These are phyloP conservation scores for Artemisia annua DNA, from an alignment of 129 eudicot genomes.

Conservation along the genomic window DNA sequence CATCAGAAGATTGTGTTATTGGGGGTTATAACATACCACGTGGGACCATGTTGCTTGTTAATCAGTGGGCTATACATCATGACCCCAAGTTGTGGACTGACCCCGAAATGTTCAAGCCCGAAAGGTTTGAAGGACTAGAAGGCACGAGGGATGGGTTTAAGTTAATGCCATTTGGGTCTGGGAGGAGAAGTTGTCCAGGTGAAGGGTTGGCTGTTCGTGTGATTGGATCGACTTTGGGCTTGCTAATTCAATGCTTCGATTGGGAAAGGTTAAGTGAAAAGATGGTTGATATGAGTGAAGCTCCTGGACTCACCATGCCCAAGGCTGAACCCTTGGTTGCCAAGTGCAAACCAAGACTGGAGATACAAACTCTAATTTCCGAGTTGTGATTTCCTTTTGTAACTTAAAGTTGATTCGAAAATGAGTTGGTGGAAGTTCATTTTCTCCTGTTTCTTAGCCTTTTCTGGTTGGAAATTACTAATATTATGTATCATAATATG, in stretches of 20 bases:
- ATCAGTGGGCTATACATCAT: slow-evolving; percentile 52
- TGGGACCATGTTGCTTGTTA: slow-evolving; percentile 42
- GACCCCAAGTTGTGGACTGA: slow-evolving; percentile 41
- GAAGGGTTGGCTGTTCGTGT: slow-evolving; percentile 41
- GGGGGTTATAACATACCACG: slow-evolving; percentile 42
- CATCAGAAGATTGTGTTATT: slow-evolving; percentile 38
- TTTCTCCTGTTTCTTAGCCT: not conserved
- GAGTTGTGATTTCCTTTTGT: slow-evolving; percentile 1
- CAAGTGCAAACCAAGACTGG: slow-evolving; percentile 33
- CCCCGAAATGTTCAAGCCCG: slow-evolving; percentile 40
- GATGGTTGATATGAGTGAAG: slow-evolving; percentile 47
- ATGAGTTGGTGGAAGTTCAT: not conserved
- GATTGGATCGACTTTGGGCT: slow-evolving; percentile 35
- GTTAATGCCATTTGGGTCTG: slow-evolving; percentile 51
- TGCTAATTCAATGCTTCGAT: slow-evolving; percentile 49
- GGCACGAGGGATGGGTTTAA: slow-evolving; percentile 40
- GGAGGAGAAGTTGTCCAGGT: slow-evolving; percentile 63
- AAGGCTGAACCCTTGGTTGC: slow-evolving; percentile 41
- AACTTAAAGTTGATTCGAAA: not conserved
- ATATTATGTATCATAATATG: too few relatives aligned
- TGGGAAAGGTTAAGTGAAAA: slow-evolving; percentile 42
- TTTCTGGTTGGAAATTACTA: not conserved
- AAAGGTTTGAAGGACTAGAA: slow-evolving; percentile 42
- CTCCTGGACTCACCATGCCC: slow-evolving; percentile 38
- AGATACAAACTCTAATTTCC: slow-evolving; percentile 31